Evolutionary conservation across 2,329 filamentous ascomycete genomes (phyloP), one percentile per base, ranked within the genome.

Genomic region (Xylaria sp.): DNA sequence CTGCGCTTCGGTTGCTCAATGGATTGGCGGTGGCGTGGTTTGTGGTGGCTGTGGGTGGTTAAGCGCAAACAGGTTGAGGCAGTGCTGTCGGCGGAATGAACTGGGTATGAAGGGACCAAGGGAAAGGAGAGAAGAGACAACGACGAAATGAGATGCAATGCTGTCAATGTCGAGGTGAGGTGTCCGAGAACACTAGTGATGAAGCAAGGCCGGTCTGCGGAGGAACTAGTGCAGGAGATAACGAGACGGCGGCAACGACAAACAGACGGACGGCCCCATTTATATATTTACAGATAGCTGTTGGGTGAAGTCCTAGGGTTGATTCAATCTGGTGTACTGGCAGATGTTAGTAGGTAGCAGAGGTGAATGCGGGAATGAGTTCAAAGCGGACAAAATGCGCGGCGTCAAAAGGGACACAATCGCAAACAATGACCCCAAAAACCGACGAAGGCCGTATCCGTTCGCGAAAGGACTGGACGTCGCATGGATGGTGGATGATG

Each of bases 391-490:
- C 18, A 51, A 43, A 10, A n/a, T 28, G 28, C 28, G 52, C 10
- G 36, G 43, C 20, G 46, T 31, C 3, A 41, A 64, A 54, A 15
- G 18, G 66, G 43, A 65, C 51, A 63, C 66, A 65, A 43, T 68
- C 57, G 66, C 66, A 33, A 66, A 46, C 25, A 46, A 41, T 62
- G 33, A 48, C 57, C 66, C 66, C 51, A n/a, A 59, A 39, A 20
- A 20, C 13, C 33, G 41, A 36, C 33, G 20, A 33, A 36, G 25
- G 7, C 41, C 41, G 28, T 36, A 36, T 3, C 51, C 39, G 6
- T 58, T 56, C 41, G 25, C 49, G 64, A 51, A 31, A 49, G 33
- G 49, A 36, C 28, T 6, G 3, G 52, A 20, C 33, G 10, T 36
- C 33, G 33, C 33, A 36, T 9, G 33, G 33, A 7, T 36, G 33